Evolutionary conservation across 345 rosid species (phyloP).

Genomic region (Cardamine resedifolia): DNA sequence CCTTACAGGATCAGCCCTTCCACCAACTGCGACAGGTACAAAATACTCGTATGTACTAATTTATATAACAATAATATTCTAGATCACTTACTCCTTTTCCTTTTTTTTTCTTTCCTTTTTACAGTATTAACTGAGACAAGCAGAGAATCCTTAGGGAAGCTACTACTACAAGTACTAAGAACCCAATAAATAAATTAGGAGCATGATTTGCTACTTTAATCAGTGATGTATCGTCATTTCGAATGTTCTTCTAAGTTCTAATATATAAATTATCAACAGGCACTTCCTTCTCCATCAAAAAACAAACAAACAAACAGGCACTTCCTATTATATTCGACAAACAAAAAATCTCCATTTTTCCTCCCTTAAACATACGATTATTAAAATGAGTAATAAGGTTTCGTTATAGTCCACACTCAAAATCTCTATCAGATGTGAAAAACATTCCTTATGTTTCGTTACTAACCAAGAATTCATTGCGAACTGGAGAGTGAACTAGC

Average conservation of each 20-base stretch:
- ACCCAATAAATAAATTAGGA: constrained; percentile 11
- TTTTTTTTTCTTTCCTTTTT: neutral
- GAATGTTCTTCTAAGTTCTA: neutral
- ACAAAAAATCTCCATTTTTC: neutral
- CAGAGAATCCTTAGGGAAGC: neutral
- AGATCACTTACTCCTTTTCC: neutral
- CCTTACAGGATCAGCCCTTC: constrained; percentile 54
- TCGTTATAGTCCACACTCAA: neutral
- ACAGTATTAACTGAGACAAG: constrained; percentile 29
- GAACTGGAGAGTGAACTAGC: neutral
- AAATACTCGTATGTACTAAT: neutral
- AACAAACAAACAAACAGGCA: no score
- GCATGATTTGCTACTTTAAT: constrained; percentile 17
- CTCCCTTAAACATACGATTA: neutral
- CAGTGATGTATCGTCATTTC: constrained; percentile 23
- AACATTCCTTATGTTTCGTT: neutral
- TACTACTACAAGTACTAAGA: constrained; percentile 22
- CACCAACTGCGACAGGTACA: constrained; percentile 53
- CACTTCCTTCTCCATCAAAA: no score
- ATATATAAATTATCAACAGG: neutral
- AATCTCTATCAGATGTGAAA: neutral
- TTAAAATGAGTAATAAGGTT: neutral
- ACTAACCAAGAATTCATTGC: neutral
- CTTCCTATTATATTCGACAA: constrained; percentile 6
- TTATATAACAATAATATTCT: neutral